Evolutionary conservation across 2,329 filamentous ascomycete genomes (phyloP).

Genomic region (Bipolaris zeicola): DNA sequence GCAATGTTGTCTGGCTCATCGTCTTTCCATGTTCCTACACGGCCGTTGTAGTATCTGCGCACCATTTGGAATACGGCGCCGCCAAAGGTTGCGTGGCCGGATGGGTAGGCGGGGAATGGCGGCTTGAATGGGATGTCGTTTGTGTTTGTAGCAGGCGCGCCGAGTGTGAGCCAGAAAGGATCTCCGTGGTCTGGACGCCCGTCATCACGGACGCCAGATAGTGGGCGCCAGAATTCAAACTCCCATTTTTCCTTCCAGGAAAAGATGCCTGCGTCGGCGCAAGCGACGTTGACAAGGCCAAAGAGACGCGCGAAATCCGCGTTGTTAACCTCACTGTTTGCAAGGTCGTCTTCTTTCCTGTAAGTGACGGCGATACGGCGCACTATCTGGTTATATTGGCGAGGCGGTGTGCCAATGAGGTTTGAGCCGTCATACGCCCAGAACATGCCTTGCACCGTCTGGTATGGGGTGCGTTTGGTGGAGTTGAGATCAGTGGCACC

Average conservation of each 20-base stretch:
- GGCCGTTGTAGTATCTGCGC: conserved; percentile 34
- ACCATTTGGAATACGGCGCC: conserved; percentile 31
- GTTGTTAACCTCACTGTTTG: conserved; percentile 24
- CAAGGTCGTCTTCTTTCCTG: conserved; percentile 6
- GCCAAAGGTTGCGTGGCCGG: conserved; percentile 35
- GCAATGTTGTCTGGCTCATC: conserved; percentile 29
- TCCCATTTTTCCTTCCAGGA: conserved; percentile 38
- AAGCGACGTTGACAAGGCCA: conserved; percentile 30
- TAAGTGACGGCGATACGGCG: conserved; percentile 30
- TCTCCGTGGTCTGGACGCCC: conserved; percentile 17
- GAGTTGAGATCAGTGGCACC: conserved; percentile 15
- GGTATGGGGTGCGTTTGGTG: conserved; percentile 18
- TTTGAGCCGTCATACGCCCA: conserved; percentile 26
- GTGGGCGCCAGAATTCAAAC: conserved; percentile 39
- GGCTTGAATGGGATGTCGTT: conserved; percentile 33
- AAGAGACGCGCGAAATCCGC: conserved; percentile 38
- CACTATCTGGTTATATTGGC: conserved; percentile 29
- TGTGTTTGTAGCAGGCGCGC: conserved; percentile 33
- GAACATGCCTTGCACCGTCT: conserved; percentile 17
- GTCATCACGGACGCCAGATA: conserved; percentile 34
- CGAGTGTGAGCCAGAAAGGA: conserved; percentile 31
- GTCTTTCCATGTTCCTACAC: conserved; percentile 22
- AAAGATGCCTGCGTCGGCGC: conserved; percentile 37
- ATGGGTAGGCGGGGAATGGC: conserved; percentile 35
- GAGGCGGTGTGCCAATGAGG: conserved; percentile 27